Evolutionary conservation across 2,329 filamentous ascomycete genomes (phyloP).

Genomic region (Aspergillus glaucus): DNA sequence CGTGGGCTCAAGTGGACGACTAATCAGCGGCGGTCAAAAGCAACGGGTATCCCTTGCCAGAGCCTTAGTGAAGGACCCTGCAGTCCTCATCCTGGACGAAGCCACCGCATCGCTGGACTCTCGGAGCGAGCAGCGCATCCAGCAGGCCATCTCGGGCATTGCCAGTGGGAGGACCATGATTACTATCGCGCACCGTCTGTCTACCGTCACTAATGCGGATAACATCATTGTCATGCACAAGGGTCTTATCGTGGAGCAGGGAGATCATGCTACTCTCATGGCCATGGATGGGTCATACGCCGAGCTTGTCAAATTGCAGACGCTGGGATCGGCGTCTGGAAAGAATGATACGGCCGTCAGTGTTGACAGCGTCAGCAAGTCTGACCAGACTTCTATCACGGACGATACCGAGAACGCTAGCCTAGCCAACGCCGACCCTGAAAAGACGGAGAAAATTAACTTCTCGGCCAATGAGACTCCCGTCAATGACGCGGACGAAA

Average conservation of each 20-base stretch:
- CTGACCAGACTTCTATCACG: not conserved
- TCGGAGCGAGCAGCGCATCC: conserved; percentile 29
- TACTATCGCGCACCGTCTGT: conserved; percentile 32
- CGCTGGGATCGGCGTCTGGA: conserved; percentile 18
- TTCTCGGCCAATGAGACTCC: conserved; percentile 17
- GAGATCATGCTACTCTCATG: conserved; percentile 27
- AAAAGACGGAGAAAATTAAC: conserved; percentile 13
- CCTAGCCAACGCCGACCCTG: conserved; percentile 7
- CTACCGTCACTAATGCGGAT: conserved; percentile 31
- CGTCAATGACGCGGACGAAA: conserved; percentile 5
- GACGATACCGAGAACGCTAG: conserved; percentile 12
- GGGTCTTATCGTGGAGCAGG: conserved; percentile 28
- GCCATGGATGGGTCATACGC: conserved; percentile 39
- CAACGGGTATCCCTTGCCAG: conserved; percentile 85
- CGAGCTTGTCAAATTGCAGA: conserved; percentile 46
- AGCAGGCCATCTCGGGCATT: conserved; percentile 24
- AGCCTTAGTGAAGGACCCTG: conserved; percentile 76
- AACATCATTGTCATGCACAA: conserved; percentile 32
- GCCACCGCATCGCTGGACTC: conserved; percentile 34
- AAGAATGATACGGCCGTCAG: conserved; percentile 2
- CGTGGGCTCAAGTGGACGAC: conserved; percentile 31
- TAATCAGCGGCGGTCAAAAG: conserved; percentile 63
- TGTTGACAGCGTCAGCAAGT: too few relatives aligned
- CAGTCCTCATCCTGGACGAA: conserved; percentile 53
- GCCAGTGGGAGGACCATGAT: conserved; percentile 26